These are phyloP conservation scores for Achlya hypogyna DNA, from an alignment of 352 stramenopile species.

Conservation along the genomic window DNA sequence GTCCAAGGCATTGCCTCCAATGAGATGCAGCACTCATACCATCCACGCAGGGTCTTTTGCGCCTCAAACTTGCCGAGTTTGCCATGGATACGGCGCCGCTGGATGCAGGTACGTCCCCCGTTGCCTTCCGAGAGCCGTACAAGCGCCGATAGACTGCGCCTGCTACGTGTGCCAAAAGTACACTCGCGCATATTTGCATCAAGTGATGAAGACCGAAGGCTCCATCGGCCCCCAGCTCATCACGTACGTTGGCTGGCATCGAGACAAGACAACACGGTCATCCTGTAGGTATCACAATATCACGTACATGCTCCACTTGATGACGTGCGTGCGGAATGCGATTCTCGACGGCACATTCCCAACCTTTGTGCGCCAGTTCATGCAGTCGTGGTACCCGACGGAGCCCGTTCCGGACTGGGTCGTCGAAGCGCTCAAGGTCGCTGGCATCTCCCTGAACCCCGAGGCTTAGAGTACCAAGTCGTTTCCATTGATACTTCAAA, in stretches of 20 bases:
- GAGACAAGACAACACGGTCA: not conserved
- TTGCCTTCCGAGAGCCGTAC: not conserved
- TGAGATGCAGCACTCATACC: slow-evolving; percentile 33
- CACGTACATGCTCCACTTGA: slow-evolving; percentile 75
- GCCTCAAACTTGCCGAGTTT: slow-evolving; percentile 54
- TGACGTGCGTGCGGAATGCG: slow-evolving; percentile 53
- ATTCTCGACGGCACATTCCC: slow-evolving; percentile 69
- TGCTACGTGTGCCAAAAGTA: slow-evolving; percentile 73
- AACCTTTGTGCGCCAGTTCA: slow-evolving; percentile 65
- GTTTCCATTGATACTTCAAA: too few relatives aligned
- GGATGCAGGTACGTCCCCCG: slow-evolving; percentile 27
- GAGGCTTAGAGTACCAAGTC: too few relatives aligned
- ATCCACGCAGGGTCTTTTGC: slow-evolving; percentile 50
- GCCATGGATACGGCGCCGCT: slow-evolving; percentile 51
- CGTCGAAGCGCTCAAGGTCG: slow-evolving; percentile 52
- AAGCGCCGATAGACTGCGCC: slow-evolving; percentile 25
- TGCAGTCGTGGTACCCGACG: slow-evolving; percentile 57
- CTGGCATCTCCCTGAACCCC: slow-evolving; percentile 32
- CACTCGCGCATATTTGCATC: slow-evolving; percentile 54
- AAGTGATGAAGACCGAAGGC: slow-evolving; percentile 67
- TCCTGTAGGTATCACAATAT: slow-evolving; percentile 50
- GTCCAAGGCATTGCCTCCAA: slow-evolving; percentile 27
- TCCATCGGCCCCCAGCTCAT: slow-evolving; percentile 55
- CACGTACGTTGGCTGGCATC: slow-evolving; percentile 29
- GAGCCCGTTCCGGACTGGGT: slow-evolving; percentile 54